These are phyloP conservation scores for Betula pendula DNA, from an alignment of 306 rosid species.

Conservation along the genomic window DNA sequence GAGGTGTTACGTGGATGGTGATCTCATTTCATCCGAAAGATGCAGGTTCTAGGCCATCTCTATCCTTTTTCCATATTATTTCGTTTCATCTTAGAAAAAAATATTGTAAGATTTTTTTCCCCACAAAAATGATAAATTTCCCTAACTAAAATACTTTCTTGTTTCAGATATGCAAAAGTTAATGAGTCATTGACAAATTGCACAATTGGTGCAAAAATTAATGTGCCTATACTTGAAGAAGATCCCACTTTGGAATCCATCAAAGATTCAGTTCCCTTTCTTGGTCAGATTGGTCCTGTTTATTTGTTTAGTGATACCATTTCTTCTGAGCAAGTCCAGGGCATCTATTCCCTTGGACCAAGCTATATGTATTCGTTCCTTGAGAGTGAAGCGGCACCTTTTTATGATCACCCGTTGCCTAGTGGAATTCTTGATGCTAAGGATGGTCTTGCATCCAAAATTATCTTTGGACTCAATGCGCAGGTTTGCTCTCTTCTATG, in stretches of 20 bases:
- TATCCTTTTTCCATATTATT: conserved; percentile 13
- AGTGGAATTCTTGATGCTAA: conserved; percentile 83
- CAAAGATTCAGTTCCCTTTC: conserved; percentile 71
- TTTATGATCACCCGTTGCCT: conserved; percentile 62
- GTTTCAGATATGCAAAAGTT: conserved; percentile 86
- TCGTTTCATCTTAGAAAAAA: conserved; percentile 7
- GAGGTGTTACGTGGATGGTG: conserved; percentile 86
- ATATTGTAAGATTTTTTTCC: conserved; percentile 2
- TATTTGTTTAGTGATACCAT: conserved; percentile 83
- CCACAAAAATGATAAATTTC: conserved; percentile 11
- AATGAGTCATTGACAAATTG: conserved; percentile 76
- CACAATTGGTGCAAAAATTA: conserved; percentile 74
- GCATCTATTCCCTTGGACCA: conserved; percentile 91
- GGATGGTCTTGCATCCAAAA: conserved; percentile 87
- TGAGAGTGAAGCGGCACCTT: conserved; percentile 76
- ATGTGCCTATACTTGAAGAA: conserved; percentile 57
- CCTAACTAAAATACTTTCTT: conserved; percentile 29
- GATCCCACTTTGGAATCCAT: conserved; percentile 60
- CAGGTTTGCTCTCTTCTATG: conserved; percentile 56
- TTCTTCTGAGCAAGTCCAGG: conserved; percentile 85
- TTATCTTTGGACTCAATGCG: conserved; percentile 89
- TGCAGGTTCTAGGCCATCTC: conserved; percentile 68
- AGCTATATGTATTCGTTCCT: conserved; percentile 97
- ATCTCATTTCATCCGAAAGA: conserved; percentile 90
- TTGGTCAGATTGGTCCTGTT: conserved; percentile 91